Percentiles rank a stretch among this genome's conserved stretches.
Evolutionary conservation across 116 monocot species (phyloP).

Genomic region (Posidonia oceanica): DNA sequence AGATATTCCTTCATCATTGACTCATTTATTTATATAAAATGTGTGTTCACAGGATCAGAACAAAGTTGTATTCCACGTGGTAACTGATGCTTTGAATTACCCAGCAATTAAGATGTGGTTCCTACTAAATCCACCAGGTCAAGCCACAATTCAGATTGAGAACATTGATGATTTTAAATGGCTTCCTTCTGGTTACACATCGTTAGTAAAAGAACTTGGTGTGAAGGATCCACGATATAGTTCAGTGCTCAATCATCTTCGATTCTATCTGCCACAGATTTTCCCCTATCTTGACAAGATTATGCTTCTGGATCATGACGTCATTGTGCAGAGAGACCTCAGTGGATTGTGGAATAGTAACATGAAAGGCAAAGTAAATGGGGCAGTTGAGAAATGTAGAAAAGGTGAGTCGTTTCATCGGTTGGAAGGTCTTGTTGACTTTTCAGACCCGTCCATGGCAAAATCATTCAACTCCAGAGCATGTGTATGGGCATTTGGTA

Average conservation of each 20-base stretch:
- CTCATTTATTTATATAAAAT: too few relatives aligned
- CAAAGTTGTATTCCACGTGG: conserved; percentile 71
- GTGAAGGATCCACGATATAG: conserved; percentile 20
- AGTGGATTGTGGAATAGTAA: conserved; percentile 41
- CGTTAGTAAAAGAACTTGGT: conserved; percentile 28
- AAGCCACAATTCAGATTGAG: conserved; percentile 46
- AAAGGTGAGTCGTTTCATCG: conserved; percentile 20
- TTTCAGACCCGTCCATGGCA: conserved; percentile 34
- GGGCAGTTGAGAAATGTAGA: conserved; percentile 44
- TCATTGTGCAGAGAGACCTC: conserved; percentile 70
- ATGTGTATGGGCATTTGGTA: conserved; percentile 75
- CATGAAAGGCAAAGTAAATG: conserved; percentile 67
- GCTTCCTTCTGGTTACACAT: conserved; percentile 37
- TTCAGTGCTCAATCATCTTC: conserved; percentile 68
- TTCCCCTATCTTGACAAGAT: conserved; percentile 59
- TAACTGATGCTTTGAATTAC: conserved; percentile 71
- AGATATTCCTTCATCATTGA: too few relatives aligned
- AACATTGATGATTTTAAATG: conserved; percentile 49
- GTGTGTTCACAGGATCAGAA: not conserved
- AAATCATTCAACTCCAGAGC: conserved; percentile 39
- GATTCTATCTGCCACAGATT: conserved; percentile 69
- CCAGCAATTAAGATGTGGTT: conserved; percentile 93
- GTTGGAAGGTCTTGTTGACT: conserved; percentile 43
- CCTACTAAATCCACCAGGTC: conserved; percentile 38
- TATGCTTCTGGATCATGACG: conserved; percentile 80